A percentile compares a stretch with the other conserved stretches of the same genome.
Evolutionary conservation across 331 rosid genomes (phyloP).

Genomic region (Acacia concinna): DNA sequence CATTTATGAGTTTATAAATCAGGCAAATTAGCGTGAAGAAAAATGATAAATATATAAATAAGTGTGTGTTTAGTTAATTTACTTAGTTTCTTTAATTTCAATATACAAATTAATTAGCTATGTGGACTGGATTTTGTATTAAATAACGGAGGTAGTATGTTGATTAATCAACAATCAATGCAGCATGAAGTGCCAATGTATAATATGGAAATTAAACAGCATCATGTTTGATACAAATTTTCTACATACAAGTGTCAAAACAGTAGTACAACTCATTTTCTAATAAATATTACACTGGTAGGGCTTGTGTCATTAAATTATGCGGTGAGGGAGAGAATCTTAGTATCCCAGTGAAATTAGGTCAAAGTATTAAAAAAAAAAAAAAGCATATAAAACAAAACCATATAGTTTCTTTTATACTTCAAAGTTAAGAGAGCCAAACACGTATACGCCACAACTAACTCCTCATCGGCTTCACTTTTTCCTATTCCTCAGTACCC

Average conservation of each 20-base stretch:
- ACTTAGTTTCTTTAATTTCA: no score
- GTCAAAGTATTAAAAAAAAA: constrained; percentile 43
- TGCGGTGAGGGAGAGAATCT: constrained; percentile 15
- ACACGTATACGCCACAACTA: constrained; percentile 57
- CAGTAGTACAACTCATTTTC: neutral
- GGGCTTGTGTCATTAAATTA: neutral
- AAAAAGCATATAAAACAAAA: constrained; percentile 49
- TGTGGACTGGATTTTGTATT: no score
- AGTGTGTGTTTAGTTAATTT: no score
- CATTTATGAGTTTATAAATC: no score
- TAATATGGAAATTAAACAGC: neutral
- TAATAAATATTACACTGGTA: neutral
- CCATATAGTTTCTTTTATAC: constrained; percentile 27
- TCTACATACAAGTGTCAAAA: neutral
- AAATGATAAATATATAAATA: no score
- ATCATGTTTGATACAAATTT: neutral
- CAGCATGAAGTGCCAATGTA: neutral
- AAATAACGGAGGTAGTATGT: no score
- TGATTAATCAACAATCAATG: neutral
- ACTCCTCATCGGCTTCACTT: constrained; percentile 68
- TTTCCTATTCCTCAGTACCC: constrained; percentile 31
- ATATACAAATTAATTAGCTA: no score
- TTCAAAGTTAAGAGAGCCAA: constrained; percentile 55
- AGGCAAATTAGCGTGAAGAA: no score
- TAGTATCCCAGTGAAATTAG: constrained; percentile 22